Base-by-base conservation (phyloP, 257 asterid genomes). In the Gentiana dahurica region DNA sequence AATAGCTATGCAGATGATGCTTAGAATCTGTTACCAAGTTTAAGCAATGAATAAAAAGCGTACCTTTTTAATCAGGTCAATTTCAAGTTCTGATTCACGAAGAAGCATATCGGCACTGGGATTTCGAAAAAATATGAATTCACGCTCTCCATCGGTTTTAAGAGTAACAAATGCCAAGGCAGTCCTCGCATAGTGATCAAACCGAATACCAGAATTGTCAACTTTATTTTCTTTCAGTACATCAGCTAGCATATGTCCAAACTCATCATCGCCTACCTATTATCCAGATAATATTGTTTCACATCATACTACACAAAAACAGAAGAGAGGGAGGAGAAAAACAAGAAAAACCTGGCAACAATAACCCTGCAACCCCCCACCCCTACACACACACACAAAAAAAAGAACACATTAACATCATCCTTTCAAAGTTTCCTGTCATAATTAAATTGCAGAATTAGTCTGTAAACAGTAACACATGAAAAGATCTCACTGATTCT, bases 61-160 rank as follows among this genome's bases (percentile, higher is more conserved):
- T 13, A 90, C 98, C 98, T 85, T 91, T 71, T 75, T 76, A 54
- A 91, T 59, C 46, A 87, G 87, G 68, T 71, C 53, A 62, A 51
- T 65, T 62, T 91, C 86, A 44, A 91, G 96, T 66, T 91, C 98
- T 0, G 92, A 70, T 69, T 82, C 86, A 7, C 24, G 74, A 45
- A 91, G 68, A 67, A 77, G 94, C 88, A 91, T 91, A 68, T 91
- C 98, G 37, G 96, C 98, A 63, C 98, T 85, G 1, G 98, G 98
- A 67, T 87, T 56, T 36, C 97, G 95, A 75, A 36, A 87, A 69
- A 91, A 91, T 89, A 91, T 50, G 75, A 91, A 91, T 63, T 91
- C 98, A 15, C 98, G 88, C 71, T 91, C 98, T 5, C 98, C 98
- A 60, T 91, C 96, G 12, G 68, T 72, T 77, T 80, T 78, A 59